Evolutionary conservation across 2,329 filamentous ascomycete species (phyloP), one percentile per base, ranked within the genome.

Genomic region (Clarireedia paspali): DNA sequence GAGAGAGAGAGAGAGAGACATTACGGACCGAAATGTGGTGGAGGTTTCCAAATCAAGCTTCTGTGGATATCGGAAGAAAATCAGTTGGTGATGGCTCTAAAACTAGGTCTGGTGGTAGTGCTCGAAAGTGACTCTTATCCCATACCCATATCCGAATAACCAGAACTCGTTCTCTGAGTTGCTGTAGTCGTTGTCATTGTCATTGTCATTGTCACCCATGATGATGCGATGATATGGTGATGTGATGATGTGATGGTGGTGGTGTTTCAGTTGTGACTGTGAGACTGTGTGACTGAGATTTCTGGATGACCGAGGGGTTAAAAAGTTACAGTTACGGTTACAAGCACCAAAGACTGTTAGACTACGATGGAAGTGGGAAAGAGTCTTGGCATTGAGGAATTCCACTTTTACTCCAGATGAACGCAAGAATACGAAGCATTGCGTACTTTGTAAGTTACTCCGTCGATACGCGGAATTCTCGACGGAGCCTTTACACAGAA

Each of bases 41-140:
- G 94, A 56, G 94, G 92, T 72, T 97, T 99, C 91, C 91, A 99
- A 66, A 99, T 96, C 70, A 99, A 75, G 71, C 91, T 96, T 74
- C 92, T 94, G 61, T 42, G 47, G 47, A 39, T 56, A 30, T 20
- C 24, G 26, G 10, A 23, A 24, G 6, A 12, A 2, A 10, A 36
- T 45, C 40, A 40, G 24, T 42, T 39, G 23, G 6, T 15, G 7
- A 34, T 27, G 20, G 36, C 9, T 26, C n/a, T 26, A 12, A 20
- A 20, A 20, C 20, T 45, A 45, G n/a, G 23, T 45, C 15, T 20
- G 23, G 42, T 20, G 23, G 10, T 45, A 17, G 42, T 42, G 17
- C 39, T 42, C 39, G 39, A 42, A 42, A 20, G 39, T 42, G 9
- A n/a, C 6, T 42, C 20, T n/a, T 15, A 2, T 42, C 15, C 6